Base-by-base conservation (phyloP, 2,329 filamentous ascomycete genomes). In the Botrytis aclada region DNA sequence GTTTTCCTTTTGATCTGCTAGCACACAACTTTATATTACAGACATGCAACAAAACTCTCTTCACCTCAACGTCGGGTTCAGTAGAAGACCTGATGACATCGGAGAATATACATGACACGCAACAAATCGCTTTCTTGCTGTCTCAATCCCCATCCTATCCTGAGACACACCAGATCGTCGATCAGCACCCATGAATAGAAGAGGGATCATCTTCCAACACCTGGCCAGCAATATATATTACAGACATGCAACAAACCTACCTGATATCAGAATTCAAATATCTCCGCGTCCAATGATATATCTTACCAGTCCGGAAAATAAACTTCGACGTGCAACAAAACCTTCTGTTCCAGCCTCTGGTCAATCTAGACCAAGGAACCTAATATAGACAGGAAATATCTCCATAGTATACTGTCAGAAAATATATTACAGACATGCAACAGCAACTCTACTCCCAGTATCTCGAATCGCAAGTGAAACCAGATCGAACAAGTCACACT, bases 251-350 rank as follows among this genome's bases (percentile, higher is more conserved):
- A 62, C 62, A 66, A 54, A 29, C 4, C 14, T 8, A 39, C 5
- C 32, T 18, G 45, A n/a, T 32, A n/a, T 43, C 4, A 10, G 22
- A 10, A 14, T 22, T 1, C 1, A n/a, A 54, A 2, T 22, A 29
- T 6, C 34, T 54, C 64, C 25, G 4, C 2, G n/a, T 14, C 64
- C 45, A 54, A 66, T 54, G 9, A 66, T 10, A 66, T 3, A 54
- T 29, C 25, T 54, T 39, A 66, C 32, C 64, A 54, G 14, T 8
- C 64, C 25, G 12, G n/a, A 66, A 34, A 29, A 66, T 20, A 39
- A 54, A 39, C 64, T 29, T 54, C 45, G 64, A 41, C 9, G 22
- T 54, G 45, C 64, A 39, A 67, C 64, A 67, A 67, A 54, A 29
- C 4, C 16, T 12, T 3, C 34, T 32, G 25, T 54, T 6, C 22